A percentile compares a stretch with the other conserved stretches of the same genome.
Conservation (phyloP, 345 rosid species). For the Hibiscus trionum region DNA sequence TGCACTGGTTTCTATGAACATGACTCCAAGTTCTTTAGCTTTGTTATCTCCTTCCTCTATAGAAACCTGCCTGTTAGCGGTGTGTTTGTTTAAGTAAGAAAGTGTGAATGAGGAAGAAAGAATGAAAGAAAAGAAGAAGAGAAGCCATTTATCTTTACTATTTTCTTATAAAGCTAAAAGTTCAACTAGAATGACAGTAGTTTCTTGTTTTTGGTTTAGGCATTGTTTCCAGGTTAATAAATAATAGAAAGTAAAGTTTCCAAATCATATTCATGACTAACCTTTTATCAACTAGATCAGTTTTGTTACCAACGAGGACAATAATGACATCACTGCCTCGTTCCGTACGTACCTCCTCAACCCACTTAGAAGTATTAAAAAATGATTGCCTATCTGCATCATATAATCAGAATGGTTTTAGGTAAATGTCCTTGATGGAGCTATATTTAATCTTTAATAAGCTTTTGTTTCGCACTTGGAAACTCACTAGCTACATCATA, state of each 20-base stretch:
- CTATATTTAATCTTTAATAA: too few relatives aligned
- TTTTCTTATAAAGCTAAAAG: too few relatives aligned
- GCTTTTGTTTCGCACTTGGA: too few relatives aligned
- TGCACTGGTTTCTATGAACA: slow-evolving; percentile 87
- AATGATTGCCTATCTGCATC: too few relatives aligned
- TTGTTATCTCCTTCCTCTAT: slow-evolving; percentile 94
- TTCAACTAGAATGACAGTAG: too few relatives aligned
- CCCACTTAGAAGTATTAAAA: slow-evolving; percentile 51
- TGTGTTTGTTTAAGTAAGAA: neutral
- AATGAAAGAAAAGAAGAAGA: too few relatives aligned
- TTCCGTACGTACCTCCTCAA: slow-evolving; percentile 84
- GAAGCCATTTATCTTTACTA: neutral
- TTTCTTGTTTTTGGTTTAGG: too few relatives aligned
- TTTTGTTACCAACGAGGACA: slow-evolving; percentile 86
- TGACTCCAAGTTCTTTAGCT: slow-evolving; percentile 67
- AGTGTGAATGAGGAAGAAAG: too few relatives aligned
- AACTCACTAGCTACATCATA: neutral
- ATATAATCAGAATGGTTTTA: neutral
- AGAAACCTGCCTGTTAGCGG: slow-evolving; percentile 65
- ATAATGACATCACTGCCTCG: slow-evolving; percentile 86
- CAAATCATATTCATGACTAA: slow-evolving; percentile 9
- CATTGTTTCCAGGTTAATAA: too few relatives aligned
- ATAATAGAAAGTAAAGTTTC: neutral
- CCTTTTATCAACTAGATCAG: slow-evolving; percentile 84
- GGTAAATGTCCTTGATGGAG: too few relatives aligned